Percentiles rank a stretch among this genome's conserved stretches.
These are phyloP conservation scores for Murraya koenigii DNA, from an alignment of 345 rosid species.

Conservation along the genomic window DNA sequence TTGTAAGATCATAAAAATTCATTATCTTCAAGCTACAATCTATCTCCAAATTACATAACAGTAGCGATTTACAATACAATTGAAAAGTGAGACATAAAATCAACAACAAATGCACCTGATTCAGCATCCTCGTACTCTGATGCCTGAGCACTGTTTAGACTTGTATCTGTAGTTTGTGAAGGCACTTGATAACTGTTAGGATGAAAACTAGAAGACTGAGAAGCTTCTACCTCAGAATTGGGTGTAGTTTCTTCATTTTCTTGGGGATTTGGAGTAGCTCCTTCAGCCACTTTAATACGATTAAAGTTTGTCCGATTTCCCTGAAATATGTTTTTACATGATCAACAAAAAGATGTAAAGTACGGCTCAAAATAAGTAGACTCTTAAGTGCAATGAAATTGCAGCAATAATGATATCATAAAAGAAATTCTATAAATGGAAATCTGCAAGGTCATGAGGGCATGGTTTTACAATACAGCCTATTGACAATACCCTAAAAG, in stretches of 20 bases:
- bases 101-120: conserved; percentile 54
- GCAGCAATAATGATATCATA: background rate
- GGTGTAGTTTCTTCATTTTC: conserved; percentile 40
- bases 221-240: conserved; percentile 51
- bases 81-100: conserved; percentile 3
- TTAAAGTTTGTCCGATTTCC: conserved; percentile 62
- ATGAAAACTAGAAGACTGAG: conserved; percentile 49
- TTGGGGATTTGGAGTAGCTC: conserved; percentile 37
- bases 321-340: conserved; percentile 26
- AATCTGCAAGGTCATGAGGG: background rate
- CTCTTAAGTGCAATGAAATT: background rate
- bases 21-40: background rate
- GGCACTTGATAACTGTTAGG: conserved; percentile 40
- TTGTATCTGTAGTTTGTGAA: conserved; percentile 61
- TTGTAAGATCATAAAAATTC: conserved; percentile 9
- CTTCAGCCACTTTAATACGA: conserved; percentile 50
- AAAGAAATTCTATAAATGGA: background rate
- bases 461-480: background rate
- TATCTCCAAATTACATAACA: conserved; percentile 13
- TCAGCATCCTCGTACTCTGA: conserved; percentile 83
- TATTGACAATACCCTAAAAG: background rate
- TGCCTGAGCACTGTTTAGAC: conserved; percentile 58
- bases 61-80: background rate
- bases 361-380: background rate
- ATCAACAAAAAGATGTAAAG: background rate